These are phyloP conservation scores for Penicillium sp. DNA, from an alignment of 2,329 filamentous ascomycete genomes.

Conservation along the genomic window DNA sequence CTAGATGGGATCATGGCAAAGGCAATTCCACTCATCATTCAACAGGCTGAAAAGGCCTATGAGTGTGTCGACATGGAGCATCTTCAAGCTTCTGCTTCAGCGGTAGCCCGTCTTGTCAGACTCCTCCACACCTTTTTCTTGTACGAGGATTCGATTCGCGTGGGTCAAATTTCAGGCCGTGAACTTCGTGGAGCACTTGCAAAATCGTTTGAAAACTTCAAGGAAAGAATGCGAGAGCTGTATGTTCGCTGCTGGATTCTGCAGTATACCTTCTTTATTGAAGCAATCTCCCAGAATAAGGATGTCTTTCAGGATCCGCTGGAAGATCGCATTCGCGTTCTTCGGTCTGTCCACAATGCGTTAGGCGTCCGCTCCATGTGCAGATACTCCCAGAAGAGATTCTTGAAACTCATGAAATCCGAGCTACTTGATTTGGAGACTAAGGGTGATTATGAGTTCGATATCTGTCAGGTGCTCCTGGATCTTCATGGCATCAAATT, in stretches of 20 bases:
- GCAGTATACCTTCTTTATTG: constrained; percentile 77
- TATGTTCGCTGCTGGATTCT: constrained; percentile 86
- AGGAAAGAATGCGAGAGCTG: constrained; percentile 78
- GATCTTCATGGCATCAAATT: constrained; percentile 82
- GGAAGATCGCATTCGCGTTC: constrained; percentile 74
- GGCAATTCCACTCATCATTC: constrained; percentile 68
- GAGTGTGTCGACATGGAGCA: constrained; percentile 83
- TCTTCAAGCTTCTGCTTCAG: constrained; percentile 69
- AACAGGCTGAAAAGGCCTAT: constrained; percentile 66
- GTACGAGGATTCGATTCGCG: constrained; percentile 81
- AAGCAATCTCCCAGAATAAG: constrained; percentile 68
- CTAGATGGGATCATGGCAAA: constrained; percentile 76
- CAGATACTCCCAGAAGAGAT: constrained; percentile 80
- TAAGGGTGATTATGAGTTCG: constrained; percentile 80
- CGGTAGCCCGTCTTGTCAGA: constrained; percentile 70
- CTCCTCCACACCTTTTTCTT: constrained; percentile 78
- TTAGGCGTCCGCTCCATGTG: constrained; percentile 83
- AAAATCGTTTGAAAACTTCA: constrained; percentile 51
- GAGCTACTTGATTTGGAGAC: constrained; percentile 77
- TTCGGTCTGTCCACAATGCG: constrained; percentile 80
- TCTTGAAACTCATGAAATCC: constrained; percentile 84
- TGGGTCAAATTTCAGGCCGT: constrained; percentile 69
- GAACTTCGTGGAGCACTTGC: constrained; percentile 53
- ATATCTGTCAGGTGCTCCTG: constrained; percentile 81
- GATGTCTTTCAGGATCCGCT: constrained; percentile 66